phyloP scores from a whole-genome alignment of 2,329 filamentous ascomycete species.

The Golovinomyces cichoracearum region DNA sequence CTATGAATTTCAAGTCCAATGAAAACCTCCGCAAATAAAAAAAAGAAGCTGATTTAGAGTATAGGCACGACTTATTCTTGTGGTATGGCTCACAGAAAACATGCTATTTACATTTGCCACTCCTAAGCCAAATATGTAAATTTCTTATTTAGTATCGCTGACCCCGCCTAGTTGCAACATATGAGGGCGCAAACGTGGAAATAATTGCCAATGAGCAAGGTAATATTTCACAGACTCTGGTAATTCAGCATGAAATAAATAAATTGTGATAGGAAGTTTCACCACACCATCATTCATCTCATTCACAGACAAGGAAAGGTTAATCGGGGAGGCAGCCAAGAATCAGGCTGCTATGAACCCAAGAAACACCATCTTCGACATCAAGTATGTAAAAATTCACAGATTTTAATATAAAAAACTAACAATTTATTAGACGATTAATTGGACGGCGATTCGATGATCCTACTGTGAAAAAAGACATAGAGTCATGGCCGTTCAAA shows the following conservation, averaged over 20 bases:
- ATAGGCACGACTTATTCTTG: conserved; percentile 98
- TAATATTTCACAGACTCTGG: neutral
- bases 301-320: conserved; percentile 93
- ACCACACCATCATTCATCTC: conserved; percentile 98
- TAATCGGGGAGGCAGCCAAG: conserved; percentile 98
- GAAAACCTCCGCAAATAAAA: neutral
- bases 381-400: conserved; percentile 44
- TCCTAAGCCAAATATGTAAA: too few relatives aligned
- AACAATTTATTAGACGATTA: conserved; percentile 41
- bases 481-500: conserved; percentile 98
- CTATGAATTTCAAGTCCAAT: neutral
- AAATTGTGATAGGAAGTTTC: conserved; percentile 28
- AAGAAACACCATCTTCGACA: conserved; percentile 90
- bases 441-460: conserved; percentile 92
- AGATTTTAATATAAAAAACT: neutral
- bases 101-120: too few relatives aligned
- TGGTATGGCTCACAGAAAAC: conserved; percentile 12
- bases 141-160: conserved; percentile 3
- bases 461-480: conserved; percentile 88
- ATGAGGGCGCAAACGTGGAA: conserved; percentile 98
- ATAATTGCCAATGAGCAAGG: conserved; percentile 28
- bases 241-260: neutral
- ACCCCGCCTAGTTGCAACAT: conserved; percentile 48
- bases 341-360: conserved; percentile 99
- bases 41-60: conserved; percentile 14